phyloP scores from a whole-genome alignment of 129 eudicot species.

The Deinandra increscens region DNA sequence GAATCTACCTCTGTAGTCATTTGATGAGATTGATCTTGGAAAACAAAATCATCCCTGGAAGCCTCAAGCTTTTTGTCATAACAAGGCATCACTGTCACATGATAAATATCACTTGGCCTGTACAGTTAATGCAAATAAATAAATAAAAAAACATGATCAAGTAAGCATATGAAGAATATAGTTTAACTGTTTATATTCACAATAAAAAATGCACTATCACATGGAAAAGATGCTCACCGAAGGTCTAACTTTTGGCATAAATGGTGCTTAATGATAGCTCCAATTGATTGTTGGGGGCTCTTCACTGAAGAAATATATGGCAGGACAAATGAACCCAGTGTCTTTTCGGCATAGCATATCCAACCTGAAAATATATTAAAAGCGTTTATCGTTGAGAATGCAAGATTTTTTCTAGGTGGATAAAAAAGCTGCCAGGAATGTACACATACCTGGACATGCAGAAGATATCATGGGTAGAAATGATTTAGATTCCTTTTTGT shows the following conservation, averaged over 20 bases:
- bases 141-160: neutral
- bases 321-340: slow-evolving; percentile 85
- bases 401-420: neutral
- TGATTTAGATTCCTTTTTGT: slow-evolving; percentile 39
- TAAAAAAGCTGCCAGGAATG: neutral
- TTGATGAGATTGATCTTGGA: slow-evolving; percentile 36
- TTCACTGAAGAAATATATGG: slow-evolving; percentile 93
- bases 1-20: slow-evolving; percentile 88
- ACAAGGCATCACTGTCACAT: slow-evolving; percentile 98
- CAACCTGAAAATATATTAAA: slow-evolving; percentile 53
- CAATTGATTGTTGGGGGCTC: slow-evolving; percentile 98
- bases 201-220: no score
- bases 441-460: slow-evolving; percentile 82
- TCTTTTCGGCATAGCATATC: slow-evolving; percentile 99
- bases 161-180: neutral
- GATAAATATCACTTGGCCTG: slow-evolving; percentile 88
- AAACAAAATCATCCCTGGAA: slow-evolving; percentile 86
- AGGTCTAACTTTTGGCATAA: slow-evolving; percentile 56
- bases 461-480: slow-evolving; percentile 86
- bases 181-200: neutral
- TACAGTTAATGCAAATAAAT: slow-evolving; percentile 4
- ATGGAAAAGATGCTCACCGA: slow-evolving; percentile 41
- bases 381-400: neutral
- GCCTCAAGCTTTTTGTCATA: slow-evolving; percentile 99
- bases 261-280: slow-evolving; percentile 73